These are phyloP conservation scores for Talaromyces albobiverticillius DNA, from an alignment of 2,329 filamentous ascomycete genomes.

Conservation along the genomic window DNA sequence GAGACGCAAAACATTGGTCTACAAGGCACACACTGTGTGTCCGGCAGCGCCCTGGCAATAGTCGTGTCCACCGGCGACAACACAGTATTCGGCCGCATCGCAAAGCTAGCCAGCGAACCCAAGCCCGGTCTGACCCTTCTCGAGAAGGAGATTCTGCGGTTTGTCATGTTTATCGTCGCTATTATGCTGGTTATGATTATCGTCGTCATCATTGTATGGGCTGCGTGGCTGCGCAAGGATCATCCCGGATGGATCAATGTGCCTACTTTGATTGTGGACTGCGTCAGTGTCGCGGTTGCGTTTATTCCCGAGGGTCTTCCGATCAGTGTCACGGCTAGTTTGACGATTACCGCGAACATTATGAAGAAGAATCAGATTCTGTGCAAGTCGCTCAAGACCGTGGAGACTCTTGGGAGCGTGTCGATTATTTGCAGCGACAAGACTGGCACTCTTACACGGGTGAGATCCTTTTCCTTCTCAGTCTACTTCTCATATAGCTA, in stretches of 20 bases:
- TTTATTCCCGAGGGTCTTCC: conserved; percentile 75
- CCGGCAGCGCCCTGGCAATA: conserved; percentile 63
- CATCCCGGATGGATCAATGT: conserved; percentile 72
- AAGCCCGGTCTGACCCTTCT: conserved; percentile 66
- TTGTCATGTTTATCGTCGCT: conserved; percentile 44
- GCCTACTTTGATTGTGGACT: conserved; percentile 67
- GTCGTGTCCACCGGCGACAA: conserved; percentile 70
- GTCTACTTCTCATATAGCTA: background rate
- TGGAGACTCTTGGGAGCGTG: conserved; percentile 71
- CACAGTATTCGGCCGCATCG: conserved; percentile 74
- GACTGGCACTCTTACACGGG: conserved; percentile 56
- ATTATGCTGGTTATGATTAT: conserved; percentile 28
- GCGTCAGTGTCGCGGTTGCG: conserved; percentile 69
- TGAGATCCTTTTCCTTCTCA: background rate
- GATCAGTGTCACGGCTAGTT: conserved; percentile 65
- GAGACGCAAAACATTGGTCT: conserved; percentile 74
- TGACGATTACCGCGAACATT: conserved; percentile 73
- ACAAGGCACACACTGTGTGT: conserved; percentile 75
- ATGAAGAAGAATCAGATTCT: conserved; percentile 75
- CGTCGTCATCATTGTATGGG: conserved; percentile 66
- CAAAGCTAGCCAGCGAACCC: conserved; percentile 67
- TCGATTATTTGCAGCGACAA: conserved; percentile 75
- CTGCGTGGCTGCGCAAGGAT: conserved; percentile 63
- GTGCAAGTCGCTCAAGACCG: conserved; percentile 76
- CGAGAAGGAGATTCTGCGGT: conserved; percentile 70